Evolutionary conservation across 179 eudicot species (phyloP).

Genomic region (Kewa caespitosa): DNA sequence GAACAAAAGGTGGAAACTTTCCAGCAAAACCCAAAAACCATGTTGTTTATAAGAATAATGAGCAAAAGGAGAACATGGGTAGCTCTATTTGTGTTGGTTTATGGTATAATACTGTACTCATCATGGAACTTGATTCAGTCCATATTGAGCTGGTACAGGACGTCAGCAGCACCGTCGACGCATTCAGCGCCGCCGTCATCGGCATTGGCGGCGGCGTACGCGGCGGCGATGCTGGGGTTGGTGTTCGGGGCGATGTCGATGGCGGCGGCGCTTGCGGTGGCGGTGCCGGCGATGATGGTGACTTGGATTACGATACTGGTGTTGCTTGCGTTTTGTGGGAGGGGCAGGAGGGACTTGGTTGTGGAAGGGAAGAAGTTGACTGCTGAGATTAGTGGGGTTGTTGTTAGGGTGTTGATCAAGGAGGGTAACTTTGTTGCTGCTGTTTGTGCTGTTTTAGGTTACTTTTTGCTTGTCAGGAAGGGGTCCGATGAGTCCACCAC

Average conservation of each 20-base stretch:
- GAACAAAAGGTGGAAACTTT: background rate
- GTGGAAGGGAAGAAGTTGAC: slow-evolving; percentile 83
- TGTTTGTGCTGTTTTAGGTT: slow-evolving; percentile 81
- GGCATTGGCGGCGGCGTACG: slow-evolving; percentile 67
- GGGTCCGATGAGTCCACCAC: too few relatives aligned
- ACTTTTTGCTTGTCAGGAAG: slow-evolving; percentile 61
- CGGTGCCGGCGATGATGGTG: slow-evolving; percentile 72
- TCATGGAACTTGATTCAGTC: slow-evolving; percentile 72
- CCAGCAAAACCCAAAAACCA: slow-evolving; percentile 23
- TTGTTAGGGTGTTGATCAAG: slow-evolving; percentile 59
- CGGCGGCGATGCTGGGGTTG: slow-evolving; percentile 56
- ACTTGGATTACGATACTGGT: slow-evolving; percentile 88
- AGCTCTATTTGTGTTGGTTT: slow-evolving; percentile 48
- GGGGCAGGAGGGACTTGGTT: slow-evolving; percentile 50
- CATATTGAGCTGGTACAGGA: slow-evolving; percentile 55
- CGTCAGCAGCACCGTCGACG: slow-evolving; percentile 15
- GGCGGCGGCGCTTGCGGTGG: slow-evolving; percentile 80
- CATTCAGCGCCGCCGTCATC: too few relatives aligned
- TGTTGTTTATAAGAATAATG: slow-evolving; percentile 46
- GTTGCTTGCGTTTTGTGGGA: slow-evolving; percentile 59
- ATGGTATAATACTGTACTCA: slow-evolving; percentile 50
- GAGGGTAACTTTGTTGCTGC: slow-evolving; percentile 92
- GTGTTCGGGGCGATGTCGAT: slow-evolving; percentile 76
- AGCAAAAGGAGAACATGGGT: slow-evolving; percentile 83
- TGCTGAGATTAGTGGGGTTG: slow-evolving; percentile 65